Evolutionary conservation across 164 flowering plant genomes (phyloP), one percentile per base, ranked within the genome.

Genomic region (Stephania cephalantha): DNA sequence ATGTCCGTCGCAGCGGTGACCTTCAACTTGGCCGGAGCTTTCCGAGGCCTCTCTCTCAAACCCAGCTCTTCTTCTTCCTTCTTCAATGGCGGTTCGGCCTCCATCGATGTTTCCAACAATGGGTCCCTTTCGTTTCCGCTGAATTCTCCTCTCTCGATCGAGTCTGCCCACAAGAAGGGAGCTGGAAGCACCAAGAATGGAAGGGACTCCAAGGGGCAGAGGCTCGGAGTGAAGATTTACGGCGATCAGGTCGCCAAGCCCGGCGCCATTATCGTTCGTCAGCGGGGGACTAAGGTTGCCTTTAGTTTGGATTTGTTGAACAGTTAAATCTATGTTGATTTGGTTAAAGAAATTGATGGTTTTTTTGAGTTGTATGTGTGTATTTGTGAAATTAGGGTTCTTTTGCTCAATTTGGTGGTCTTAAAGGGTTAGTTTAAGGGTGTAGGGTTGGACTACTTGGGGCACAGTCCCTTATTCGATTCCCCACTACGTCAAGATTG

Each of bases 131-230:
- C 86, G 17, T 78, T 81, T 74, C 89, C 91, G 30, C 18, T 73
- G 4, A 82, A 72, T 30, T 30, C 71, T 50, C 93, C 93, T 7
- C 52, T 91, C 71, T 88, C 90, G 30, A 90, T 95, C 22, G 88
- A 90, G 80, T 81, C 82, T 8, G 99, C 99, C 9, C 99, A 95
- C 82, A 91, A 95, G 91, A 91, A 95, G 81, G 97, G 99, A 76
- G 96, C 97, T 1, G 97, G 98, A 9, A 93, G 98, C 70, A 93
- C 99, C 0, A 95, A 95, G 87, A 93, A 93, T 76, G 98, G 99
- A 18, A 89, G 99, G 7, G 98, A 95, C 73, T 95, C 98, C 9
- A 76, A 29, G 15, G 97, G 98, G 6, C 83, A 90, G 77, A 85
- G 97, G 73, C 94, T 93, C 73, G 97, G 99, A 4, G 99, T 95